phyloP scores from a whole-genome alignment of 352 stramenopile genomes.

The Aphanomyces stellatus region DNA sequence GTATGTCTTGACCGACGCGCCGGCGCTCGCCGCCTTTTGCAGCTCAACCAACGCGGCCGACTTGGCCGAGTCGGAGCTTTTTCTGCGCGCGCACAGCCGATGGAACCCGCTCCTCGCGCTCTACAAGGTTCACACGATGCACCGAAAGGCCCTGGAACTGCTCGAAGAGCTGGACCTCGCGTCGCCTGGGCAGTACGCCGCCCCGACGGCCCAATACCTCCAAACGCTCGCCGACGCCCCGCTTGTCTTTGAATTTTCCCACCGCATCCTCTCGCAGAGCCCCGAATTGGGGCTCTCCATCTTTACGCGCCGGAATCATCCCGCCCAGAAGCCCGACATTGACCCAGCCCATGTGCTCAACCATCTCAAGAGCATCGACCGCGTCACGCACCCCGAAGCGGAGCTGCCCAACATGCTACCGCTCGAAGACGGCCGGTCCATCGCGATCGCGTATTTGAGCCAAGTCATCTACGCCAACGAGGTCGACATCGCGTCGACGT shows the following conservation, averaged over 20 bases:
- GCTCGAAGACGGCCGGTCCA: conserved; percentile 47
- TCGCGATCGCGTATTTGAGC: conserved; percentile 74
- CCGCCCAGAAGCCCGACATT: conserved; percentile 41
- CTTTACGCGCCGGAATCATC: conserved; percentile 60
- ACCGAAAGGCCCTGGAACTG: conserved; percentile 72
- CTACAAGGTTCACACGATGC: conserved; percentile 56
- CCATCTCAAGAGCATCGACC: conserved; percentile 43
- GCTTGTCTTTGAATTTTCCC: conserved; percentile 77
- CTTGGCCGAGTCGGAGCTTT: conserved; percentile 64
- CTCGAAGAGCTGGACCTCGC: conserved; percentile 59
- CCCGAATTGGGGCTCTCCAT: conserved; percentile 57
- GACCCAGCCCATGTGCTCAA: conserved; percentile 49
- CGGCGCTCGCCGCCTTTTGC: conserved; percentile 36
- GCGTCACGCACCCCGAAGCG: neutral
- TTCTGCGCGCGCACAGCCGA: conserved; percentile 53
- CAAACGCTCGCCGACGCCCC: conserved; percentile 50
- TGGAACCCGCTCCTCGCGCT: conserved; percentile 57
- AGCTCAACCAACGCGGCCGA: conserved; percentile 54
- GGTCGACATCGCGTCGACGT: conserved; percentile 27
- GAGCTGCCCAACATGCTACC: conserved; percentile 26
- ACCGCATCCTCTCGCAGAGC: conserved; percentile 45
- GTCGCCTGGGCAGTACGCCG: conserved; percentile 33
- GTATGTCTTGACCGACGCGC: conserved; percentile 39
- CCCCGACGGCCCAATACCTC: conserved; percentile 58
- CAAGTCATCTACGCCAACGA: conserved; percentile 49